These are phyloP conservation scores for Paspalum vaginatum DNA, from an alignment of 176 grass and related monocot genomes.

Conservation along the genomic window DNA sequence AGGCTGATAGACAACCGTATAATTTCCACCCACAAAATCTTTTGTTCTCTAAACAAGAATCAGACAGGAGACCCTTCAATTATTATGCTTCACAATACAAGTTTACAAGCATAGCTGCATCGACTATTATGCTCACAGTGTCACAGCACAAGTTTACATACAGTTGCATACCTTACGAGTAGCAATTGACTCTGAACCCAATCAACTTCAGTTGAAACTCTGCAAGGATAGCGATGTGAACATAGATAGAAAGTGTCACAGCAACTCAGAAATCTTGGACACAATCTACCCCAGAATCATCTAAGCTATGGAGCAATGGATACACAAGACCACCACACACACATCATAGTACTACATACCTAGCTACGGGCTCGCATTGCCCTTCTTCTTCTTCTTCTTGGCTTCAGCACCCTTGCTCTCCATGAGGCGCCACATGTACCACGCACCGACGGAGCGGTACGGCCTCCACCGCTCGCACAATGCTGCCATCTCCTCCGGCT, in stretches of 20 bases:
- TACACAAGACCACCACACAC: conserved; percentile 7
- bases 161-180: neutral
- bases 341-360: conserved; percentile 39
- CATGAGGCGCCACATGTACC: conserved; percentile 79
- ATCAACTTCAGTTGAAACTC: neutral
- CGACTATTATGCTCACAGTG: neutral
- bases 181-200: conserved; percentile 2
- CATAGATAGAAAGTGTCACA: conserved; percentile 1
- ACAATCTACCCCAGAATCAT: conserved; percentile 20
- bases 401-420: conserved; percentile 50
- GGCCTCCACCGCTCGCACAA: conserved; percentile 59
- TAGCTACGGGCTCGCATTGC: conserved; percentile 43
- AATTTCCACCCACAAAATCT: conserved; percentile 13
- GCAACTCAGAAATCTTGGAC: conserved; percentile 28
- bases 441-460: conserved; percentile 64
- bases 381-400: conserved; percentile 53
- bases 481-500: conserved; percentile 60
- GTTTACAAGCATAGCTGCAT: no score
- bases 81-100: conserved; percentile 8
- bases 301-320: conserved; percentile 21
- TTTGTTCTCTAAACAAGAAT: conserved; percentile 14
- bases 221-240: neutral
- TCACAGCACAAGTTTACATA: neutral
- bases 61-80: neutral
- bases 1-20: neutral